phyloP scores from a whole-genome alignment of 495 filamentous ascomycete genomes.

The Xylaria venustula region DNA sequence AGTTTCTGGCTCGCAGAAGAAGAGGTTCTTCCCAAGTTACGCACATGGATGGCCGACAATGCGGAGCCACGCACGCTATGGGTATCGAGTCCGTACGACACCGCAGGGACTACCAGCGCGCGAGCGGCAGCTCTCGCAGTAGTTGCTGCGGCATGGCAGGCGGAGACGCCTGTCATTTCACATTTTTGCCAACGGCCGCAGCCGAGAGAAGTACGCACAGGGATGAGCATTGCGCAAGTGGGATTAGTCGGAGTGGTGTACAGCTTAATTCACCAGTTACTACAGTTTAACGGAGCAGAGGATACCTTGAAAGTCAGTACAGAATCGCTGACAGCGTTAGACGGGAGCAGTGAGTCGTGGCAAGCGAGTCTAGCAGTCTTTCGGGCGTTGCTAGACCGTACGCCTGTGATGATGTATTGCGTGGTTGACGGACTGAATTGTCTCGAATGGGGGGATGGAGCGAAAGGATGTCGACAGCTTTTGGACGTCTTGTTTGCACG shows the following conservation, averaged over 20 bases:
- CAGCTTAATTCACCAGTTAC: conserved; percentile 1
- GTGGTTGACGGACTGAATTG: no score
- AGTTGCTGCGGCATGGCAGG: not conserved
- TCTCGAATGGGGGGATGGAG: no score
- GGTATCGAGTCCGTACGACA: not conserved
- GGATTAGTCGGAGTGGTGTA: not conserved
- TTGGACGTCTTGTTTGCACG: no score
- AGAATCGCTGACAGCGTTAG: not conserved
- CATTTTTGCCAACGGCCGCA: not conserved
- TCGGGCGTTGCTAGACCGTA: no score
- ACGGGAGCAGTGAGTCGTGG: not conserved
- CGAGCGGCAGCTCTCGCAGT: not conserved
- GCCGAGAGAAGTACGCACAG: not conserved
- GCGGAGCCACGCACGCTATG: not conserved
- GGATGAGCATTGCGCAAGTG: not conserved
- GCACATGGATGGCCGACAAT: conserved; percentile 1
- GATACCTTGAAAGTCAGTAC: not conserved
- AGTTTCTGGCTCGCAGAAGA: not conserved
- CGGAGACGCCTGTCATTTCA: not conserved
- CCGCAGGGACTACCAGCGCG: not conserved
- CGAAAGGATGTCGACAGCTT: no score
- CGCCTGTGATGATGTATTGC: no score
- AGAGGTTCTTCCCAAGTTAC: not conserved
- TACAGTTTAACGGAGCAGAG: not conserved
- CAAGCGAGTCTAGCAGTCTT: not conserved